Percentiles rank a stretch among this genome's conserved stretches.
Conservation (phyloP, 306 rosid genomes). For the Datisca glomerata region DNA sequence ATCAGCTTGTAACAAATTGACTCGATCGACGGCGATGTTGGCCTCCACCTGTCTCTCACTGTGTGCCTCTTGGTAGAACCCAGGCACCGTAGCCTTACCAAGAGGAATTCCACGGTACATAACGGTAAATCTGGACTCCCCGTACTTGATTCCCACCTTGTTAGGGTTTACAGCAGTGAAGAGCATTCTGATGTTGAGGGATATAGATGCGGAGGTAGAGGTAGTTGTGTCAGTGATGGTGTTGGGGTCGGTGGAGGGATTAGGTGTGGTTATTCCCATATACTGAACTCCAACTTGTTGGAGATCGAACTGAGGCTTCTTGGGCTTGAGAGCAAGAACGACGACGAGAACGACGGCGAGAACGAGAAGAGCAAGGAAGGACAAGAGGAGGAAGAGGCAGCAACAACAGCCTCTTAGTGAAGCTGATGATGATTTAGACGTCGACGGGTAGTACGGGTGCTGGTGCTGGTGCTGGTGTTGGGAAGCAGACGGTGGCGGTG, state of each 20-base stretch:
- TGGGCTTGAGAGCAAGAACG: constrained; percentile 78
- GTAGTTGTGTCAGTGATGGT: constrained; percentile 3
- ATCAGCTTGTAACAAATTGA: constrained; percentile 70
- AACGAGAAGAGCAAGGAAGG: constrained; percentile 66
- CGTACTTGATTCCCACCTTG: constrained; percentile 91
- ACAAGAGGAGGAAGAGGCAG: constrained; percentile 80
- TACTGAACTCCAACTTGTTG: constrained; percentile 77
- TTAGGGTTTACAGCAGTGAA: constrained; percentile 79
- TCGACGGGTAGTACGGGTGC: constrained; percentile 21
- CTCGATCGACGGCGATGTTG: constrained; percentile 62
- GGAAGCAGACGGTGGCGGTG: constrained; percentile 1
- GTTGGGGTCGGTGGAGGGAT: constrained; percentile 8
- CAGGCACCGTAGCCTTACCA: constrained; percentile 74
- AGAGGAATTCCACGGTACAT: constrained; percentile 91
- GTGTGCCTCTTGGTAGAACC: constrained; percentile 74
- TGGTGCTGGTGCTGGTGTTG: constrained; percentile 6
- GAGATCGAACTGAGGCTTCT: constrained; percentile 94
- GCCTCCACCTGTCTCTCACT: constrained; percentile 56
- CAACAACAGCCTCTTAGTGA: constrained; percentile 89
- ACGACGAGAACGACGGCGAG: constrained; percentile 66
- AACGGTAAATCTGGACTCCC: constrained; percentile 80
- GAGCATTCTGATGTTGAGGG: constrained; percentile 56
- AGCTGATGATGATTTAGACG: constrained; percentile 26
- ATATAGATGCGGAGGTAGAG: constrained; percentile 43
- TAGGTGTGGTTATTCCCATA: constrained; percentile 48